Evolutionary conservation across 257 asterid genomes (phyloP), one percentile per base, ranked within the genome.

Genomic region (Solanum corneliomulleri): DNA sequence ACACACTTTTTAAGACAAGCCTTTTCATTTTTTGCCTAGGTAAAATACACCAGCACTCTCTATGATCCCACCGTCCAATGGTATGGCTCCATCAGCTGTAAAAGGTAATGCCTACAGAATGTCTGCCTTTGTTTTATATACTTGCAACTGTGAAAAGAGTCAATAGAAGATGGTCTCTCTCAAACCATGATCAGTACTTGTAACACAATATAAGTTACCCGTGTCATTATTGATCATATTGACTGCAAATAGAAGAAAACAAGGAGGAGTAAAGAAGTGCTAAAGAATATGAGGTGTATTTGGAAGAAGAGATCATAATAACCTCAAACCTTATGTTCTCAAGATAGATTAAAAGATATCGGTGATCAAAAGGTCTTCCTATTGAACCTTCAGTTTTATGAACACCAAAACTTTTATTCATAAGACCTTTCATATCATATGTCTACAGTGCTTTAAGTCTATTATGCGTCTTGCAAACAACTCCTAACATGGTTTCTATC

Each of bases 131-230:
- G 98, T 88, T 89, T 69, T 91, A 89, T 95, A 96, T 76, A 96
- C 97, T 94, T 96, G 99, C 92, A 94, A 85, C 87, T 78, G 88
- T 35, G 92, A 91, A 90, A 96, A 94, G 86, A 94, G 98, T 90
- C 91, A 82, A 87, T 93, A 96, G 88, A 35, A 35, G 37, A 35
- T 5, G 37, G 37, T 35, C 1, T 35, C 37, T 35, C 37, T 35
- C 37, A 35, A 35, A 5, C 37, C 6, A 35, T 35, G 37, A 35
- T 5, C 37, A 35, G 7, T 35, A 5, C 7, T 35, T 35, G 37
- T 35, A 35, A 35, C 37, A 35, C 37, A 35, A 35, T 35, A 35
- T 35, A 5, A 35, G 37, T 35, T 35, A 5, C 7, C 0, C 6
- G 1, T 35, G 37, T 35, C 37, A 35, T 1, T 0, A 35, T 35